These are phyloP conservation scores for Agroathelia rolfsii DNA, from an alignment of 1,284 basidiomycete genomes.

Conservation along the genomic window DNA sequence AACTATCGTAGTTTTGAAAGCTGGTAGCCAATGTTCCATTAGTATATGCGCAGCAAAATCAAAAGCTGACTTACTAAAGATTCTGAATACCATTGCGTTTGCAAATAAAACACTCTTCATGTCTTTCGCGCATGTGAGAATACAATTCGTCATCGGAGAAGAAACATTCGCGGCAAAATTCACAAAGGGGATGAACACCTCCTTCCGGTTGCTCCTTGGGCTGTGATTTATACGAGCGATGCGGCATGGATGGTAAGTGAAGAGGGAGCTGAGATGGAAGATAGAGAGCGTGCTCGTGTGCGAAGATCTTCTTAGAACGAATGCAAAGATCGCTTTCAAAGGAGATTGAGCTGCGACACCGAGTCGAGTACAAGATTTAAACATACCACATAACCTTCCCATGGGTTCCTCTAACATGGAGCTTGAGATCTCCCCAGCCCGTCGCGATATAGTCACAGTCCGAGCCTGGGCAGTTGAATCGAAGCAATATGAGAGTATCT, in stretches of 20 bases:
- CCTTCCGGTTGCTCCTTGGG: constrained; percentile 53
- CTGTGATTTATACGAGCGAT: constrained; percentile 34
- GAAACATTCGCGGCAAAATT: constrained; percentile 87
- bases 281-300: constrained; percentile 90
- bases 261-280: constrained; percentile 55
- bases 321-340: constrained; percentile 78
- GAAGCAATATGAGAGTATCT: constrained; percentile 82
- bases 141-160: constrained; percentile 92
- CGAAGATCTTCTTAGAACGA: constrained; percentile 86
- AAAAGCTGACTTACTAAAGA: constrained; percentile 65
- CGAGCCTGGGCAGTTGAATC: constrained; percentile 78
- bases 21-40: no score
- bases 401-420: constrained; percentile 71
- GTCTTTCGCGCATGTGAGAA: constrained; percentile 85
- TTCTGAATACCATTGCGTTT: constrained; percentile 70
- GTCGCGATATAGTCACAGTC: constrained; percentile 78
- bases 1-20: constrained; percentile 68
- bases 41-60: constrained; percentile 3
- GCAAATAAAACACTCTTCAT: constrained; percentile 97
- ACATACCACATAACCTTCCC: constrained; percentile 75
- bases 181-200: constrained; percentile 75
- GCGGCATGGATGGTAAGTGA: constrained; percentile 72
- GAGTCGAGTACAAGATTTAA: constrained; percentile 1
- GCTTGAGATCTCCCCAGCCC: constrained; percentile 85
- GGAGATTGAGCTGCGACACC: no score